These are phyloP conservation scores for Emmonsia crescens DNA, from an alignment of 2,329 filamentous ascomycete genomes.

Conservation along the genomic window DNA sequence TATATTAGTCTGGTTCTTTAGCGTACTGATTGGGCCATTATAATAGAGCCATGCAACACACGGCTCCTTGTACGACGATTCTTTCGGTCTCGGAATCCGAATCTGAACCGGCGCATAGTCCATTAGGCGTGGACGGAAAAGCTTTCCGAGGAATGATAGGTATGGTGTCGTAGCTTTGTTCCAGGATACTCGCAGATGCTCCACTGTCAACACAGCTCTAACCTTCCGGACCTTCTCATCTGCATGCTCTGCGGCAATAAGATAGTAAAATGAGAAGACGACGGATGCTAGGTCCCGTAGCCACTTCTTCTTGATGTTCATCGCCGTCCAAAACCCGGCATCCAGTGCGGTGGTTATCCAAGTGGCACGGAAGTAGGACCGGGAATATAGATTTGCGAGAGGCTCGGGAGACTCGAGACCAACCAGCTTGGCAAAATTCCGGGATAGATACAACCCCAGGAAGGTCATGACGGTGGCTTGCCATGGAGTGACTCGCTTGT, in stretches of 20 bases:
- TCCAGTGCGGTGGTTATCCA: conserved; percentile 94
- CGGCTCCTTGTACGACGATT: conserved; percentile 73
- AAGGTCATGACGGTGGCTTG: conserved; percentile 80
- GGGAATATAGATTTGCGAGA: conserved; percentile 83
- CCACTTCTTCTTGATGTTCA: conserved; percentile 76
- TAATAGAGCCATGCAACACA: conserved; percentile 88
- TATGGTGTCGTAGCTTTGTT: conserved; percentile 90
- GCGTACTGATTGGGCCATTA: conserved; percentile 68
- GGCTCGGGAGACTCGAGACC: conserved; percentile 89
- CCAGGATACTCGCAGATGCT: conserved; percentile 87
- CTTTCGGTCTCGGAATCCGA: conserved; percentile 67
- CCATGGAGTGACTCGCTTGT: conserved; percentile 69
- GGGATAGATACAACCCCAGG: conserved; percentile 79
- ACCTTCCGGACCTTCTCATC: conserved; percentile 96
- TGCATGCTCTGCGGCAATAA: conserved; percentile 84
- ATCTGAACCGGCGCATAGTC: conserved; percentile 72
- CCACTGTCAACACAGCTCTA: conserved; percentile 71
- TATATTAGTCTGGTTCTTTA: conserved; percentile 65
- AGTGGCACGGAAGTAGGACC: conserved; percentile 88
- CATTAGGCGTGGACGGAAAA: conserved; percentile 69
- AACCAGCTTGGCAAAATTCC: conserved; percentile 88
- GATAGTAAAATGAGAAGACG: conserved; percentile 78
- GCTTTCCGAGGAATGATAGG: conserved; percentile 56
- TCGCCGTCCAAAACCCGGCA: conserved; percentile 96
- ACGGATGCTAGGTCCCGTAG: conserved; percentile 72